phyloP scores from a whole-genome alignment of 108 stramenopile species.

The Aurantiochytrium sp. region DNA sequence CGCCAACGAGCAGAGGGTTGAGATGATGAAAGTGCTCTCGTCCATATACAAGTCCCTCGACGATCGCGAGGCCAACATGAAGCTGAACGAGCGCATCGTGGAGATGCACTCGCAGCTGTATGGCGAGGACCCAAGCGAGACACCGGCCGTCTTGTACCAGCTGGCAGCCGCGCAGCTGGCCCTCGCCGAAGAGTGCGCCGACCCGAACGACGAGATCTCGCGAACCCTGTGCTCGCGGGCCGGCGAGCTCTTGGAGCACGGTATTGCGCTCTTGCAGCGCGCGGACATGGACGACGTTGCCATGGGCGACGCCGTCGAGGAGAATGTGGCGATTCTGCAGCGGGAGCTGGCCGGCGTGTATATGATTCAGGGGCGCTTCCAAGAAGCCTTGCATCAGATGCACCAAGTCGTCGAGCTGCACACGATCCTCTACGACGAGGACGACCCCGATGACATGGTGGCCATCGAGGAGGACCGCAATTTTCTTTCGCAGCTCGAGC shows the following conservation, averaged over 20 bases:
- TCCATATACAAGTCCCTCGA: neutral
- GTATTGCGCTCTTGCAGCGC: neutral
- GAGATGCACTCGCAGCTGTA: neutral
- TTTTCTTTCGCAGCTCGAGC: neutral
- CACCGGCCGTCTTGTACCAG: neutral
- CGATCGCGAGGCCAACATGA: neutral
- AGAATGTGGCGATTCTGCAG: neutral
- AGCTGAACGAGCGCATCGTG: neutral
- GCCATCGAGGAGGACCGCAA: neutral
- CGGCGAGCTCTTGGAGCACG: neutral
- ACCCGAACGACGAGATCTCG: neutral
- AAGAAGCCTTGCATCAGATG: neutral
- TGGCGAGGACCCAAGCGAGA: neutral
- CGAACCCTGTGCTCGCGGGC: neutral
- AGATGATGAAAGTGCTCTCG: neutral
- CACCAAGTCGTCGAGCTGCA: neutral
- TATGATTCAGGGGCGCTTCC: neutral
- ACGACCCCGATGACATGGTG: neutral
- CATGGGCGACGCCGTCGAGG: neutral
- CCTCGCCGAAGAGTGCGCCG: neutral
- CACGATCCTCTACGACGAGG: neutral
- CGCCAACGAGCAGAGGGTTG: slow-evolving; percentile 4
- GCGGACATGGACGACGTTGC: neutral
- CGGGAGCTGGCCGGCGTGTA: neutral
- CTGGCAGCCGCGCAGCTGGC: neutral